phyloP scores from a whole-genome alignment of 768 basidiomycete species.

The Pulveroboletus ravenelii region DNA sequence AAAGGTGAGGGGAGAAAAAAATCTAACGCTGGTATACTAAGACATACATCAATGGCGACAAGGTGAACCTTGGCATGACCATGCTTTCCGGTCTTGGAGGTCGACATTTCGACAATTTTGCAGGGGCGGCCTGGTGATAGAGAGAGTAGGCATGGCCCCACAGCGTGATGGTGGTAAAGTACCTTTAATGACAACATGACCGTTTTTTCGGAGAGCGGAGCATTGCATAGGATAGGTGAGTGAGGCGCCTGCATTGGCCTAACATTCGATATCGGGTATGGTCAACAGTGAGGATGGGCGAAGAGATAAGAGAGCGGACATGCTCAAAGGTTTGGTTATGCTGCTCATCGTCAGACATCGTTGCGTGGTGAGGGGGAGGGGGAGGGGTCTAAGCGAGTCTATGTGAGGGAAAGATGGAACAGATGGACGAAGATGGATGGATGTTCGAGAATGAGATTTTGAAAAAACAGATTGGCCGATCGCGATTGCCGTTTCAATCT shows the following conservation, averaged over 20 bases:
- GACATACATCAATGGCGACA: constrained; percentile 89
- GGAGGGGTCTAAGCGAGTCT: constrained; percentile 19
- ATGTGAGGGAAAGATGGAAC: constrained; percentile 17
- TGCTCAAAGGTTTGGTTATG: constrained; percentile 87
- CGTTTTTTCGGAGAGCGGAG: constrained; percentile 91
- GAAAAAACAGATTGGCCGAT: constrained; percentile 16
- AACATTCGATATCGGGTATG: constrained; percentile 15
- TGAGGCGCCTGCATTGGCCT: constrained; percentile 75
- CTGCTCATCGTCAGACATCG: constrained; percentile 91
- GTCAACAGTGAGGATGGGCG: constrained; percentile 10
- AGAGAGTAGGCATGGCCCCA: not conserved
- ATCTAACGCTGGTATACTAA: not conserved
- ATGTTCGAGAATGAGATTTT: constrained; percentile 15
- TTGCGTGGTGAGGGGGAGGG: constrained; percentile 21
- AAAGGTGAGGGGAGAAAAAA: constrained; percentile 3
- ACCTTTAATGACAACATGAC: constrained; percentile 96
- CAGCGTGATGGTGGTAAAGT: not conserved
- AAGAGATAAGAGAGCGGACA: constrained; percentile 37
- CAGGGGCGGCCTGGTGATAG: constrained; percentile 69
- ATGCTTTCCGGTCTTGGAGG: constrained; percentile 99
- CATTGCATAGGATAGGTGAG: constrained; percentile 87
- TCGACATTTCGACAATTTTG: constrained; percentile 99
- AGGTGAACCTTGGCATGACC: constrained; percentile 99
- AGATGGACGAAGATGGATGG: constrained; percentile 26
- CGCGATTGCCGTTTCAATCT: constrained; percentile 37